These are phyloP conservation scores for Intubia oerlemansii DNA, from an alignment of 2,329 filamentous ascomycete genomes.

Conservation along the genomic window DNA sequence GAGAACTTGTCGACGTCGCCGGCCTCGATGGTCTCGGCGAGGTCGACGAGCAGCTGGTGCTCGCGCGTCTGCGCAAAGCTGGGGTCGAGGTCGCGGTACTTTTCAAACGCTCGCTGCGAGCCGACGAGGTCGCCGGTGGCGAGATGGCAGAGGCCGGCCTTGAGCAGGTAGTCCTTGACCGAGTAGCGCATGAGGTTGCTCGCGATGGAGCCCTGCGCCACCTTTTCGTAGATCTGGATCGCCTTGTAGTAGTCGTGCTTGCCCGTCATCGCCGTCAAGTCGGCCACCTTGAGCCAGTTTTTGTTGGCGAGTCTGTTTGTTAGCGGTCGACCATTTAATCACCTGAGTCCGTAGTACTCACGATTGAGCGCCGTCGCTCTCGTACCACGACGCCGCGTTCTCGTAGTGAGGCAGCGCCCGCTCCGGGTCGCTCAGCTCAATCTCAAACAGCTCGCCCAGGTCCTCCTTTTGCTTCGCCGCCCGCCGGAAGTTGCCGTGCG, in stretches of 20 bases:
- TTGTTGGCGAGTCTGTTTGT: constrained; percentile 95
- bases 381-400: constrained; percentile 72
- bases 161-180: constrained; percentile 90
- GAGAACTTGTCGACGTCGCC: constrained; percentile 67
- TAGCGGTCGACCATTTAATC: constrained; percentile 19
- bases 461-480: constrained; percentile 84
- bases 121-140: constrained; percentile 54
- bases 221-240: constrained; percentile 65
- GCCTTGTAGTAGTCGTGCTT: constrained; percentile 57
- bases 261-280: constrained; percentile 56
- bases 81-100: constrained; percentile 61
- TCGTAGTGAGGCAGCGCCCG: constrained; percentile 69
- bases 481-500: constrained; percentile 75
- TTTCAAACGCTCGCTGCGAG: constrained; percentile 57
- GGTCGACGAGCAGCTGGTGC: constrained; percentile 57
- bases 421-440: constrained; percentile 57
- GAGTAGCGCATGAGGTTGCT: constrained; percentile 89
- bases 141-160: constrained; percentile 81
- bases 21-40: constrained; percentile 52
- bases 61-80: constrained; percentile 61
- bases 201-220: constrained; percentile 55
- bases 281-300: constrained; percentile 77
- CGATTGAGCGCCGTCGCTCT: constrained; percentile 67
- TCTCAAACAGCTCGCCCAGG: constrained; percentile 68
- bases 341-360: constrained; percentile 22